Base-by-base conservation (phyloP, 108 stramenopile species). In the Fistulifera pelliculosa region DNA sequence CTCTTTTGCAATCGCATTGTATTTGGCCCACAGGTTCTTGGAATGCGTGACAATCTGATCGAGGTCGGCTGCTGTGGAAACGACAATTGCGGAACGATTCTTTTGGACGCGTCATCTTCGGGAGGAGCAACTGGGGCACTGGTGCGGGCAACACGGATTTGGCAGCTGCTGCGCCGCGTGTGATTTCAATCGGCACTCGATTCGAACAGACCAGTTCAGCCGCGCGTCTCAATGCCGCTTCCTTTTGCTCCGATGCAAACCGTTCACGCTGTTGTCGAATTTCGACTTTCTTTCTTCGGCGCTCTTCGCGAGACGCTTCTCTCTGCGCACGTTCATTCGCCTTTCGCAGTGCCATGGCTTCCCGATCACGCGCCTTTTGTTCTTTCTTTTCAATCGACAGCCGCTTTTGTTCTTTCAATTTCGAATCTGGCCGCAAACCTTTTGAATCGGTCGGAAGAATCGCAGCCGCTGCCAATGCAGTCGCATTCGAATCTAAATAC, bases 1-100 rank as follows among this genome's bases (percentile, higher is more conserved):
- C 62, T 84, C 87, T 54, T 82, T 84, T 22, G 87, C 87, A 48
- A 84, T 82, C 10, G 82, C 83, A 60, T 82, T 88, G 63, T 88
- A 88, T 58, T 84, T 88, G 22, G 77, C 74, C 82, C 83, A 88
- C n/a, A 88, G 45, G 60, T 80, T 81, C 47, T 88, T 81, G 15
- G 87, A 81, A 45, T 84, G 80, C 2, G 82, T 75, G 18, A 83
- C 82, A 52, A 88, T 88, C 39, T 75, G 70, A 53, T 88, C 57
- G 26, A 88, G 51, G 54, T 88, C 87, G 13, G 56, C 23, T 1
- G 87, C 87, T 6, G 87, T 84, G 0, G 80, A 79, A 26, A 88
- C 80, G 50, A 82, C 64, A 55, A 88, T 88, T 13, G 80, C 74
- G 0, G 87, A 84, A 17, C 83, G 73, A n/a, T 26, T 47, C 50